Evolutionary conservation across 257 asterid genomes (phyloP).

Genomic region (Osmanthus fragrans): DNA sequence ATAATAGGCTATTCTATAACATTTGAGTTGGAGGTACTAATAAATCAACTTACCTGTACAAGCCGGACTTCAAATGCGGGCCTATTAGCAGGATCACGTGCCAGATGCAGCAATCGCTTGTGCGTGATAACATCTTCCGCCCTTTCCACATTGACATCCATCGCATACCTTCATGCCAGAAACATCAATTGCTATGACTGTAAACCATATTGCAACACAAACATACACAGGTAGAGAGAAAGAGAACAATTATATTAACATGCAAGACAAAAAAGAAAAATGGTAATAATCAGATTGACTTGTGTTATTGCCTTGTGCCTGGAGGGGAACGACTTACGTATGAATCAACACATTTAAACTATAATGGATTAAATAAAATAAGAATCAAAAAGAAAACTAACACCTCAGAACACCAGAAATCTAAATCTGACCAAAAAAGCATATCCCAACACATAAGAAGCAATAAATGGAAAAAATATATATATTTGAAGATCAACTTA

Average conservation of each 20-base stretch:
- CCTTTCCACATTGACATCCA: conserved; percentile 93
- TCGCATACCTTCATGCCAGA: conserved; percentile 70
- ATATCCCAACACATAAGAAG: neutral
- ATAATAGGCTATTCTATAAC: neutral
- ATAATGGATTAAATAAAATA: neutral
- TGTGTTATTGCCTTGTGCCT: neutral
- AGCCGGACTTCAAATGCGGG: conserved; percentile 95
- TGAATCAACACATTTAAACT: neutral
- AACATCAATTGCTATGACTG: conserved; percentile 26
- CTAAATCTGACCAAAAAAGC: neutral
- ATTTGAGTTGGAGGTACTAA: neutral
- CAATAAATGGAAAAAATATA: too few relatives aligned
- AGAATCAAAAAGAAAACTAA: neutral
- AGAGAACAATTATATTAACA: too few relatives aligned
- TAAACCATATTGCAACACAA: neutral
- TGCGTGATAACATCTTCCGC: conserved; percentile 95
- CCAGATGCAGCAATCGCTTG: conserved; percentile 81
- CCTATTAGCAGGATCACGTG: conserved; percentile 83
- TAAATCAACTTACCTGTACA: conserved; percentile 67
- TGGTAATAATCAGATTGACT: neutral
- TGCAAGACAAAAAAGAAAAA: neutral
- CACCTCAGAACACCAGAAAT: neutral
- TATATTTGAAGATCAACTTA: neutral
- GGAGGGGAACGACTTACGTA: neutral
- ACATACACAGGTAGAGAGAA: neutral